Evolutionary conservation across 1,139 yeast species (phyloP).

Genomic region (Geotrichum reessii): DNA sequence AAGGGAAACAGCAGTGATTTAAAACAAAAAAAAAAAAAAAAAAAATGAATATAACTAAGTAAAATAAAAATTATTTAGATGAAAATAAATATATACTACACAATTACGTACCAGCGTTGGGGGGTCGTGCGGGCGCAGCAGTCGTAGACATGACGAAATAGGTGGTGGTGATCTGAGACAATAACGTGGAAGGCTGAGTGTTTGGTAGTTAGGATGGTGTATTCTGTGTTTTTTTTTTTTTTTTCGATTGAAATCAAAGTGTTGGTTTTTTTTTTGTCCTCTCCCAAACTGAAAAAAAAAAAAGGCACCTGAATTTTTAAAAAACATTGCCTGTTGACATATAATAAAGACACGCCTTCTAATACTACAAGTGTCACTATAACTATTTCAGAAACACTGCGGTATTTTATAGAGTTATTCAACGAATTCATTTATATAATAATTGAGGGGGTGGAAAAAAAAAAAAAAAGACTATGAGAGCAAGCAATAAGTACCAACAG

Average conservation of each 20-base stretch:
- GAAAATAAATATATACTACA: too few species aligned
- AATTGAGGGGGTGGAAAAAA: not conserved
- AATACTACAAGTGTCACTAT: too few species aligned
- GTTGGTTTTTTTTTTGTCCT: too few species aligned
- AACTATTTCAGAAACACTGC: too few species aligned
- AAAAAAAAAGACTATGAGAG: not conserved
- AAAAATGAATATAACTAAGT: not conserved
- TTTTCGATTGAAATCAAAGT: too few species aligned
- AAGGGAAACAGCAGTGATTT: not conserved
- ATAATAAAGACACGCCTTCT: too few species aligned
- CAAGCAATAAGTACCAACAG: not conserved
- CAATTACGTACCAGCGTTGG: constrained; percentile 17
- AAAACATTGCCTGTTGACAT: too few species aligned
- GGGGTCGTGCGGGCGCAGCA: constrained; percentile 7
- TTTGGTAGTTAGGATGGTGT: not conserved
- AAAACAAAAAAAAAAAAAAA: not conserved
- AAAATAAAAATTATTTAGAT: not conserved
- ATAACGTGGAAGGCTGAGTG: not conserved
- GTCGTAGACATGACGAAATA: not conserved
- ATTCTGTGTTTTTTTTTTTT: not conserved
- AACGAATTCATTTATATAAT: not conserved
- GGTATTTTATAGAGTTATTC: too few species aligned
- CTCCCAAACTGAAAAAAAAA: too few species aligned
- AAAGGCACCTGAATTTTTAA: too few species aligned
- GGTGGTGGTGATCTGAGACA: not conserved